phyloP scores from a whole-genome alignment of 179 eudicot genomes.

The Vitellaria paradoxa region DNA sequence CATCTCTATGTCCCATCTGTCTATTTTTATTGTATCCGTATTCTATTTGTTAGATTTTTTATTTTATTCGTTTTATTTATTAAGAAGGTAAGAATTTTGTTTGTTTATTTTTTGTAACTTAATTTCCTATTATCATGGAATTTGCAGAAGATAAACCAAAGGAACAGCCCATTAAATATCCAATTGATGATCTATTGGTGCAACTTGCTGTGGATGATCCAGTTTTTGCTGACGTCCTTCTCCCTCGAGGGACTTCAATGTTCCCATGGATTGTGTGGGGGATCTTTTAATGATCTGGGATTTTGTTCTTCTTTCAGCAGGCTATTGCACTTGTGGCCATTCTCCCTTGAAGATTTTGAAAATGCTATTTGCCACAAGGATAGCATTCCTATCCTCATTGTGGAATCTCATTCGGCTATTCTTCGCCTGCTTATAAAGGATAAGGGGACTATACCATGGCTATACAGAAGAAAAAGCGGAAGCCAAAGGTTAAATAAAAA shows the following conservation, averaged over 20 bases:
- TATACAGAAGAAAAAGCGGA: conserved; percentile 56
- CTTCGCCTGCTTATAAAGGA: conserved; percentile 79
- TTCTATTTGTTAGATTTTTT: too few species aligned
- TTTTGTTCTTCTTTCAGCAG: conserved; percentile 79
- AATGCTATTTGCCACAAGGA: conserved; percentile 81
- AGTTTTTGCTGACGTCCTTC: conserved; percentile 65
- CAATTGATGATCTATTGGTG: conserved; percentile 87
- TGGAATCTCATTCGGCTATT: conserved; percentile 80
- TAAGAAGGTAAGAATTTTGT: too few species aligned
- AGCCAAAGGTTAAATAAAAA: conserved; percentile 60
- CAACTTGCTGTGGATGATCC: conserved; percentile 75
- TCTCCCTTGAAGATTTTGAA: conserved; percentile 84
- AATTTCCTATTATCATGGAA: conserved; percentile 19
- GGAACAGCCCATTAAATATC: conserved; percentile 62
- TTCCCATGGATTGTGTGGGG: conserved; percentile 84
- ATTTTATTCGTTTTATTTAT: too few species aligned
- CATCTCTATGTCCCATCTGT: too few species aligned
- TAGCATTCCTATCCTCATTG: conserved; percentile 66
- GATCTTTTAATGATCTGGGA: conserved; percentile 96
- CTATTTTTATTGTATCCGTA: too few species aligned
- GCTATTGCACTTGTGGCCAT: conserved; percentile 72
- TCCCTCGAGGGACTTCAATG: conserved; percentile 66
- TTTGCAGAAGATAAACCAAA: conserved; percentile 22
- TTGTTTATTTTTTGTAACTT: background rate
- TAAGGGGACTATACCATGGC: conserved; percentile 47